phyloP scores from a whole-genome alignment of 257 asterid genomes.

The Fraxinus pennsylvanica region DNA sequence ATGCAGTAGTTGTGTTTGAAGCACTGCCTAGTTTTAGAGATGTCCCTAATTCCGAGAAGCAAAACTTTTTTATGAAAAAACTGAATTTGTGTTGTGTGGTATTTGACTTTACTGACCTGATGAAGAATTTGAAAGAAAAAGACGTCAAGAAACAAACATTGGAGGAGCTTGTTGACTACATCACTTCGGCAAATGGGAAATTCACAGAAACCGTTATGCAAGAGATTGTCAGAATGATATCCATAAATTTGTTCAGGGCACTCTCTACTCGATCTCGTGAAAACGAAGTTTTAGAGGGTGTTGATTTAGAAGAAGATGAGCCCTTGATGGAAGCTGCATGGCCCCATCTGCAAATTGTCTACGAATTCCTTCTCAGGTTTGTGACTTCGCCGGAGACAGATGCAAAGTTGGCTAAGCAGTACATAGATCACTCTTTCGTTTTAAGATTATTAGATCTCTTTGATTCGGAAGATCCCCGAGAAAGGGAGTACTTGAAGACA shows the following conservation, averaged over 20 bases:
- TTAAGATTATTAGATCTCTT: not conserved
- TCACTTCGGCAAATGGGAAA: not conserved
- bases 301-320: conserved; percentile 3
- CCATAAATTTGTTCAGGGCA: not conserved
- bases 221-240: not conserved
- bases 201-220: not conserved
- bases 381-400: not conserved
- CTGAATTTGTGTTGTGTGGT: conserved; percentile 2
- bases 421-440: not conserved
- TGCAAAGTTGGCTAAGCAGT: not conserved
- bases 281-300: not conserved
- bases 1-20: not conserved
- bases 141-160: not conserved
- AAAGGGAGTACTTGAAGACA: too few relatives aligned
- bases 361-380: not conserved
- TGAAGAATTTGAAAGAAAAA: not conserved
- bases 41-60: not conserved
- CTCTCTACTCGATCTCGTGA: not conserved
- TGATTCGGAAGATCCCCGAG: not conserved
- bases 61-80: not conserved
- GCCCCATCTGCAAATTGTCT: not conserved
- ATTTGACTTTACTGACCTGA: not conserved
- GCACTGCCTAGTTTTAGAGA: not conserved
- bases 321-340: not conserved
- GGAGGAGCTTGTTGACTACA: not conserved